phyloP scores from a whole-genome alignment of 345 rosid genomes.

The Rhodomyrtus tomentosa region DNA sequence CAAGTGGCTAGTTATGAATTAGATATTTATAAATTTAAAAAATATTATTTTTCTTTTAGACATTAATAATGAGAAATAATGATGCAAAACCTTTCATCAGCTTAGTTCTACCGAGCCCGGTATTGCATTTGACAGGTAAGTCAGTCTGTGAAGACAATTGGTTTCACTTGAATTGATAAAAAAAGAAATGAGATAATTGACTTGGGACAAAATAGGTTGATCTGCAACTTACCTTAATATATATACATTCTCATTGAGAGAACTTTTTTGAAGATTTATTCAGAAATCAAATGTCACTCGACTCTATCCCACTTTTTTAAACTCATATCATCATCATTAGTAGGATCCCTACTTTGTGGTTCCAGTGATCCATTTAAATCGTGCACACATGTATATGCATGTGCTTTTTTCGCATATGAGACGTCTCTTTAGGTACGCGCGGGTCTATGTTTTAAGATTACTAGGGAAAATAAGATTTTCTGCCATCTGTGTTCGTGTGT shows the following conservation, averaged over 20 bases:
- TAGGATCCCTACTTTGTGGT: not conserved
- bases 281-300: not conserved
- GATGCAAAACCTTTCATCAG: not conserved
- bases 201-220: not conserved
- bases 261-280: not conserved
- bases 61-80: not conserved
- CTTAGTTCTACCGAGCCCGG: not conserved
- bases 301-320: not conserved
- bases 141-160: not conserved
- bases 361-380: not conserved
- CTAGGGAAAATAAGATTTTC: not conserved
- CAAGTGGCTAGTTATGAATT: not conserved
- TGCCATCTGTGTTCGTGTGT: not conserved
- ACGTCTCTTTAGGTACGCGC: not conserved
- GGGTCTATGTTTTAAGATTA: not conserved
- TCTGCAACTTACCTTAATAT: not conserved
- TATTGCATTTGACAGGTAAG: not conserved
- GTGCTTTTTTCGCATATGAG: not conserved
- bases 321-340: not conserved
- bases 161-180: not conserved
- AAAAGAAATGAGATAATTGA: not conserved
- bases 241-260: not conserved
- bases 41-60: not conserved
- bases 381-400: not conserved
- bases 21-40: not conserved